These are phyloP conservation scores for Agarophyton chilense DNA, from an alignment of 23 red algal genomes.

Conservation along the genomic window DNA sequence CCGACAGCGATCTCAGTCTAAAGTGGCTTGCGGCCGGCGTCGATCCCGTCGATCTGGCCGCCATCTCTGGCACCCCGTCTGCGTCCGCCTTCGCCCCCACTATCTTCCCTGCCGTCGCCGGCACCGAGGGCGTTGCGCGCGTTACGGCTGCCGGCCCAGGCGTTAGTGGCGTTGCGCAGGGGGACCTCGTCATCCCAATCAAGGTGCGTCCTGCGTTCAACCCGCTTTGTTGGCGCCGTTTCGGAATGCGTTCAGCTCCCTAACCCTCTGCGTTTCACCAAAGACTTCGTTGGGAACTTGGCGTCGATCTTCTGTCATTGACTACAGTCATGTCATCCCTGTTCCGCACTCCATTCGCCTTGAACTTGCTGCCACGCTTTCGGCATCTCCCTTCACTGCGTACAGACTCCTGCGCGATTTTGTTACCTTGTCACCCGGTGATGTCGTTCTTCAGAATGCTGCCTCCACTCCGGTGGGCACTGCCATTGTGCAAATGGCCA, in stretches of 20 bases:
- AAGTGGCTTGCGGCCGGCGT: constrained; percentile 63
- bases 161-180: constrained; percentile 32
- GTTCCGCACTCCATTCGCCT: constrained; percentile 52
- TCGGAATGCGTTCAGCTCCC: neutral
- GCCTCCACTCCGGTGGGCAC: constrained; percentile 68
- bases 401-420: constrained; percentile 74
- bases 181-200: constrained; percentile 63
- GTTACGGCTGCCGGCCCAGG: constrained; percentile 25
- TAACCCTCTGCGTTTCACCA: no score
- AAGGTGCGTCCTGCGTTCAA: constrained; percentile 31
- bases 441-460: constrained; percentile 77
- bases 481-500: constrained; percentile 82
- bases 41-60: constrained; percentile 65
- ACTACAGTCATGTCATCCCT: constrained; percentile 44
- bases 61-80: neutral
- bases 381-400: constrained; percentile 66
- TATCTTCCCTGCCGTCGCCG: constrained; percentile 33
- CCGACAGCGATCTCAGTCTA: constrained; percentile 39
- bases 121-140: constrained; percentile 40
- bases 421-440: constrained; percentile 63
- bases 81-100: constrained; percentile 13
- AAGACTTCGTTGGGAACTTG: constrained; percentile 67
- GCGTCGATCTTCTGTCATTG: constrained; percentile 59
- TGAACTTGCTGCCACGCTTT: constrained; percentile 66
- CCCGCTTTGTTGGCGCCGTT: neutral